Base-by-base conservation (phyloP, 768 basidiomycete species). In the Stropharia rugosoannulata region DNA sequence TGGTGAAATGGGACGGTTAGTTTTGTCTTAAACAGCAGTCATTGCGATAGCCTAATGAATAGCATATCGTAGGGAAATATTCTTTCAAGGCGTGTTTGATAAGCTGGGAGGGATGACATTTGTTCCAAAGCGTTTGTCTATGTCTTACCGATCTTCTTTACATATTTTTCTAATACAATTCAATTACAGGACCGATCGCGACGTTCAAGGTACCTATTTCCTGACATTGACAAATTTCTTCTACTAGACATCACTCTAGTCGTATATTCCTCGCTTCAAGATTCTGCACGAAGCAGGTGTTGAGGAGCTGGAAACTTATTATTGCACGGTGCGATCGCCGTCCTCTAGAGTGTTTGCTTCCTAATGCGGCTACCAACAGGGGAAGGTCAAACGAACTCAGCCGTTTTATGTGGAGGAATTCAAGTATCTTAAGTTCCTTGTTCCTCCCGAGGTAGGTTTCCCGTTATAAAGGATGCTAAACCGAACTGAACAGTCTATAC, bases 71-170 rank as follows among this genome's bases (percentile, higher is more conserved):
- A 19, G 46, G 11, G 55, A 42, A 38, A 9, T 78, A 68, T 87
- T 84, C 66, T 86, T 75, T 54, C 83, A 87, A 45, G 86, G 86
- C 16, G 83, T 87, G 27, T 86, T 86, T 65, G 79, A 87, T 62
- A 83, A 79, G 52, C 67, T 89, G 42, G 80, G 83, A 50, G 86
- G 86, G 45, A 86, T 87, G 81, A 74, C 73, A 48, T 71, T 68
- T 55, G 71, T 83, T 52, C 78, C 80, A 5, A 74, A 79, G 38
- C 74, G 83, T 84, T 50, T 36, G 70, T 63, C 19, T 16, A 43
- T n/a, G 18, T 18, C 15, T 10, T 10, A 43, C 11, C 10, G 11
- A 18, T 3, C 11, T 43, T 43, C 10, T 10, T n/a, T 15, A 8
- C 46, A 22, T 32, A 48, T 43, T 48, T n/a, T 51, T 10, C 50